Evolutionary conservation across 345 rosid species (phyloP).

Genomic region (Heritiera fomes): DNA sequence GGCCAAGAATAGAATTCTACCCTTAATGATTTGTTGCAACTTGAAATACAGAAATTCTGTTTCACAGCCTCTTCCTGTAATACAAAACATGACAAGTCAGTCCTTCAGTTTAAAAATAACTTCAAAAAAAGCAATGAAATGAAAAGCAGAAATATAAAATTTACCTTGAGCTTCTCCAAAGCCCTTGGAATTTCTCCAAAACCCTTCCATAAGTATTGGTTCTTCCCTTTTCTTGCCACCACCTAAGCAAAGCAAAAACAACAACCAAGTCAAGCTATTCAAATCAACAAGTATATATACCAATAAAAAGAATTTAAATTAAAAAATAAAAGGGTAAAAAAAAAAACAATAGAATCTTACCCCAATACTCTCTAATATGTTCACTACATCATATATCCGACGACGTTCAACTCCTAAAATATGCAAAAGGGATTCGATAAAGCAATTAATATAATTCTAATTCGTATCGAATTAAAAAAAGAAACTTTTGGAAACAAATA

Average conservation of each 20-base stretch:
- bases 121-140: not conserved
- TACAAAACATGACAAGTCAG: conserved; percentile 2
- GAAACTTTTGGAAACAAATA: not conserved
- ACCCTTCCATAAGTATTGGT: conserved; percentile 78
- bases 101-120: not conserved
- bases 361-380: conserved; percentile 75
- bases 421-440: conserved; percentile 1
- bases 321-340: not conserved
- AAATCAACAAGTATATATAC: not conserved
- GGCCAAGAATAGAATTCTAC: conserved; percentile 30
- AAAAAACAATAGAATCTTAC: conserved; percentile 35
- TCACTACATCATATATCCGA: conserved; percentile 80
- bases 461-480: not conserved
- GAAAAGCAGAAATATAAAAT: conserved; percentile 4
- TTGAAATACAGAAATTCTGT: conserved; percentile 49
- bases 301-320: not conserved
- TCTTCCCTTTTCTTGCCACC: conserved; percentile 73
- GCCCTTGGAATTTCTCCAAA: conserved; percentile 64
- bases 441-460: not conserved
- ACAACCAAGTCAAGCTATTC: conserved; percentile 20
- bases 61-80: conserved; percentile 57
- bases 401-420: conserved; percentile 73
- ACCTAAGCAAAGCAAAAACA: conserved; percentile 41
- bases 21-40: conserved; percentile 40
- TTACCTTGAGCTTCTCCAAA: conserved; percentile 56